A percentile compares a stretch with the other conserved stretches of the same genome.
Conservation (phyloP, 2,329 filamentous ascomycete species). For the Paracorniculantispora psalliotae region DNA sequence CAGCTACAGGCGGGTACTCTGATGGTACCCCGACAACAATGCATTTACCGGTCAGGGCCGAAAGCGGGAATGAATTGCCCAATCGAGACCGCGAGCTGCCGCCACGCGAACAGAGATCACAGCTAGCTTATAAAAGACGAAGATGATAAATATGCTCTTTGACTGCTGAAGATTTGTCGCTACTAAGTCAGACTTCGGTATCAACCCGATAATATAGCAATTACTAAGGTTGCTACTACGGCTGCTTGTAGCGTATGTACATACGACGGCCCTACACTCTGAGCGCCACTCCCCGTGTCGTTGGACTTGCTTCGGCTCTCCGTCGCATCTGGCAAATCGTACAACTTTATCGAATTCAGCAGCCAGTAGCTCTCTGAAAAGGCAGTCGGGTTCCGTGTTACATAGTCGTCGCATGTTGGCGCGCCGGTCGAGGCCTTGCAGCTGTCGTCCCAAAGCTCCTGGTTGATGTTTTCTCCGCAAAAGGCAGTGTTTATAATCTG, state of each 20-base stretch:
- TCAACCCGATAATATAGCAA: background rate
- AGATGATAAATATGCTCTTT: too few species aligned
- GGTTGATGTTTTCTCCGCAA: conserved; percentile 54
- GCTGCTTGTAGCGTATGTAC: background rate
- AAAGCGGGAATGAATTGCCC: too few species aligned
- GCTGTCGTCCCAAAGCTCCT: conserved; percentile 15
- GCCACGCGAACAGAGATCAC: too few species aligned
- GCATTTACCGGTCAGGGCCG: too few species aligned
- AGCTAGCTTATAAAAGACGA: too few species aligned
- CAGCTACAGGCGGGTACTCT: too few species aligned
- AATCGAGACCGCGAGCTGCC: too few species aligned
- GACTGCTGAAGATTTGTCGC: too few species aligned
- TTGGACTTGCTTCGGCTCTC: background rate
- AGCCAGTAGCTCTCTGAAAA: conserved; percentile 68
- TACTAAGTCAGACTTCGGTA: too few species aligned
- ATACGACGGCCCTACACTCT: background rate
- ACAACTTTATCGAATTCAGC: conserved; percentile 62
- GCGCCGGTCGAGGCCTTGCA: conserved; percentile 29
- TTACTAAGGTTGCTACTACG: background rate
- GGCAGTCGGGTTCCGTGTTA: conserved; percentile 58
- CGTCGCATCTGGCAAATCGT: conserved; percentile 17
- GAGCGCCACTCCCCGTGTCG: background rate
- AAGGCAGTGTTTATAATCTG: conserved; percentile 63
- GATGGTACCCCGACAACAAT: too few species aligned
- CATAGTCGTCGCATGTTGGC: conserved; percentile 62